A percentile compares a stretch with the other conserved stretches of the same genome.
Conservation (phyloP, 164 flowering plant species). For the Chloranthus sessilifolius region DNA sequence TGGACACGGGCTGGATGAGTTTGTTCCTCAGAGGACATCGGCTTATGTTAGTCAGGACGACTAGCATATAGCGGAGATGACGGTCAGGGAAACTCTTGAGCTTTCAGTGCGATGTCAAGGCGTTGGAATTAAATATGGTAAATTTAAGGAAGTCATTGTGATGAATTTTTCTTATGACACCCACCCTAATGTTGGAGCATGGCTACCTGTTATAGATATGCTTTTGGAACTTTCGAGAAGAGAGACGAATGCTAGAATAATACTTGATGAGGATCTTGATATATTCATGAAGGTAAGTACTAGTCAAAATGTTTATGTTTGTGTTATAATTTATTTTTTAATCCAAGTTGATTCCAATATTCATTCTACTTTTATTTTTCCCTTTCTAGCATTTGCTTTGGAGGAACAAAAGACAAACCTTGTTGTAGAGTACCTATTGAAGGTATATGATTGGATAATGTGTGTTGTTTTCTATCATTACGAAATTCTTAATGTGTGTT, state of each 20-base stretch:
- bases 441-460: too few species aligned
- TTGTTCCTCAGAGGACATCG: slow-evolving; percentile 81
- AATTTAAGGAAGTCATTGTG: slow-evolving; percentile 8
- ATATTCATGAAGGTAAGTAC: slow-evolving; percentile 86
- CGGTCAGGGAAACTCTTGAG: slow-evolving; percentile 87
- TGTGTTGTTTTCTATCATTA: too few species aligned
- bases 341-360: too few species aligned
- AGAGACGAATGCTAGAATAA: slow-evolving; percentile 75
- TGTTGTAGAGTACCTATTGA: too few species aligned
- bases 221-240: slow-evolving; percentile 91
- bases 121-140: slow-evolving; percentile 83
- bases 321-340: too few species aligned
- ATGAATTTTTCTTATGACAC: not conserved
- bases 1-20: slow-evolving; percentile 67
- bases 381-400: too few species aligned
- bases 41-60: slow-evolving; percentile 94
- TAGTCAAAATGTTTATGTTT: not conserved
- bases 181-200: not conserved
- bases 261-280: slow-evolving; percentile 97
- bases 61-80: slow-evolving; percentile 89
- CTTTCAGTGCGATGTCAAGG: slow-evolving; percentile 92
- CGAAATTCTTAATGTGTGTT: too few species aligned
- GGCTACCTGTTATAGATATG: slow-evolving; percentile 61
- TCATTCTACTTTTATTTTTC: too few species aligned
- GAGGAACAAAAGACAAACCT: too few species aligned